A percentile compares a stretch with the other conserved stretches of the same genome.
These are phyloP conservation scores for Pyrus pyrifolia DNA, from an alignment of 306 rosid species.

Conservation along the genomic window DNA sequence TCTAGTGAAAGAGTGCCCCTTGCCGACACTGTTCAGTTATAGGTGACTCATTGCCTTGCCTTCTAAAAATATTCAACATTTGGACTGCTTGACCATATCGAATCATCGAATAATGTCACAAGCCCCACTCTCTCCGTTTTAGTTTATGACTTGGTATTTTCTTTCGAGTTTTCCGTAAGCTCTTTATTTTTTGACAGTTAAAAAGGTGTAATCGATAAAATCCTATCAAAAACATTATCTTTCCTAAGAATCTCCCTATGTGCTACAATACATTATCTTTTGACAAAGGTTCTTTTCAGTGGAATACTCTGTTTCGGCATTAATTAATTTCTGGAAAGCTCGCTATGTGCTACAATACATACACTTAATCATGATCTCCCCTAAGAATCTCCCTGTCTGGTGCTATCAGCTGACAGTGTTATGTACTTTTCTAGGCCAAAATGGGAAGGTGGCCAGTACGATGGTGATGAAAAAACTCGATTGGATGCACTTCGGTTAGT, in stretches of 20 bases:
- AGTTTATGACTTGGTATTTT: too few relatives aligned
- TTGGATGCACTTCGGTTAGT: constrained; percentile 62
- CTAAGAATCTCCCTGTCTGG: background rate
- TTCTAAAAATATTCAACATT: background rate
- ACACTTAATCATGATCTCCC: background rate
- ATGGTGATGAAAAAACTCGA: constrained; percentile 69
- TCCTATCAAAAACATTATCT: too few relatives aligned
- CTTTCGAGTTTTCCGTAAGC: too few relatives aligned
- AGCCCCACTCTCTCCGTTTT: too few relatives aligned
- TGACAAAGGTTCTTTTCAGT: too few relatives aligned
- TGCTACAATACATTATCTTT: too few relatives aligned
- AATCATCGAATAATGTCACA: background rate
- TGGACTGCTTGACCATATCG: background rate
- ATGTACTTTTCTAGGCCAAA: constrained; percentile 45
- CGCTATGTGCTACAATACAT: too few relatives aligned
- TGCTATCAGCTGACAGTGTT: constrained; percentile 1
- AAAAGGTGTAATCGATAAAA: too few relatives aligned
- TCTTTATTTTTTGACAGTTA: too few relatives aligned
- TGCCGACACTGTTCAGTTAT: constrained; percentile 55
- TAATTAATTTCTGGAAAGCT: too few relatives aligned
- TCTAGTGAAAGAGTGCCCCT: constrained; percentile 32
- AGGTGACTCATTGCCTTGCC: constrained; percentile 18
- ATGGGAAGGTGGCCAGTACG: constrained; percentile 84
- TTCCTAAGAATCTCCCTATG: too few relatives aligned
- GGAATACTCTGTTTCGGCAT: background rate